Base-by-base conservation (phyloP, 169 alveolate genomes). In the Theileria orientalis region DNA sequence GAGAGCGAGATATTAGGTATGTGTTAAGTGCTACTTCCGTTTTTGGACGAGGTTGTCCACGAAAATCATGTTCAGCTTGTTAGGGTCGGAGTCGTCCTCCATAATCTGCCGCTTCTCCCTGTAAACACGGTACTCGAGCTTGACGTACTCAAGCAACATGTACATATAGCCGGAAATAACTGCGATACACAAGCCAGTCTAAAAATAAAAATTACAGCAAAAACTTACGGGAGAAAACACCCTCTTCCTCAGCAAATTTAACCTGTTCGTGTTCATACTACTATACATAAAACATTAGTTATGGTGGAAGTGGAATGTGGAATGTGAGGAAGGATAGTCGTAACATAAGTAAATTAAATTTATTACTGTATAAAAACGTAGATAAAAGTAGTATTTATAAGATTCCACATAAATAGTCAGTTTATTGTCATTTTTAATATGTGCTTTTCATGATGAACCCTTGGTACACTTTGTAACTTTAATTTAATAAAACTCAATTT, bases 51-150 rank as follows among this genome's bases (percentile, higher is more conserved):
- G 21, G 57, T 47, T 59, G 47, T 77, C 86, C 30, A 68, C 74
- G 54, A 77, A 49, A 21, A 71, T 57, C 75, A 77, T 69, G 69
- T 77, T 77, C 57, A 77, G 21, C 68, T 77, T 1, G 16, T 62
- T 21, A 29, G 86, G 86, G 32, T 77, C 70, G 63, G 86, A 76
- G 51, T 77, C 86, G 37, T 77, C 73, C 54, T 77, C 56, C 1
- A 69, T 7, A 14, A 77, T 59, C 32, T 59, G 72, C 40, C 76
- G 35, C 47, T 70, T 77, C 27, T 66, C 61, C 46, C 35, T 74
- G 44, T 77, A 77, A 49, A 64, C 74, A 40, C 73, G 54, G 69
- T 77, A 77, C 74, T 77, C 86, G 46, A 77, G 74, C 40, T 61
- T 46, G 47, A 69, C 52, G 69, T 77, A 77, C 57, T 77, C 47